Evolutionary conservation across 352 stramenopile genomes (phyloP).

Genomic region (Halophytophthora batemanensis): DNA sequence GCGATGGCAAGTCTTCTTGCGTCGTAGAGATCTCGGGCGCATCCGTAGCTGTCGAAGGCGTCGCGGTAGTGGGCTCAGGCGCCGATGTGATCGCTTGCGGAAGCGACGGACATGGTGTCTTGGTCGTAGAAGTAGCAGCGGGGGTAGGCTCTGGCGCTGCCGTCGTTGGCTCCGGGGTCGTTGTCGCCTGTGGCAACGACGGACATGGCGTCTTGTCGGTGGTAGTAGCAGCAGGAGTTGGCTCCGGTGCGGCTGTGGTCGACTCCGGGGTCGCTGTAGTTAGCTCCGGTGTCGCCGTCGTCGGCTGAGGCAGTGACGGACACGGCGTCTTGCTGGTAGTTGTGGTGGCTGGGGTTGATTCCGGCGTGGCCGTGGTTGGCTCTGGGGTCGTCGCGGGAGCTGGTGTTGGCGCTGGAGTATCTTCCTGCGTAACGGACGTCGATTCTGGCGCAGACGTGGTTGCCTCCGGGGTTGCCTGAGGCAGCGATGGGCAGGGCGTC

Average conservation of each 20-base stretch:
- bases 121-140: constrained; percentile 1
- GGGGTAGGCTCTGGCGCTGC: constrained; percentile 7
- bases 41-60: not conserved
- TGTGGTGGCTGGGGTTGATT: constrained; percentile 7
- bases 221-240: not conserved
- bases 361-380: constrained; percentile 6
- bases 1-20: not conserved
- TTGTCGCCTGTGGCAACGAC: constrained; percentile 7
- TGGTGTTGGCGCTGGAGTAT: constrained; percentile 14
- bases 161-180: constrained; percentile 3
- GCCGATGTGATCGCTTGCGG: too few species aligned
- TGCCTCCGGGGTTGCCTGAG: constrained; percentile 11
- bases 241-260: constrained; percentile 3
- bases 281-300: constrained; percentile 4
- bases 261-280: constrained; percentile 12
- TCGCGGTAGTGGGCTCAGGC: not conserved
- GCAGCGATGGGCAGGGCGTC: constrained; percentile 15
- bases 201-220: constrained; percentile 17
- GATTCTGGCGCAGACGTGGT: constrained; percentile 21
- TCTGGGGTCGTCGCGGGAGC: not conserved
- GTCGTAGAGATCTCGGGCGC: constrained; percentile 4
- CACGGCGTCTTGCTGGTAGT: constrained; percentile 9
- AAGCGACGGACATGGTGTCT: constrained; percentile 4
- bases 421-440: constrained; percentile 12
- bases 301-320: constrained; percentile 9